A percentile compares a stretch with the other conserved stretches of the same genome.
These are phyloP conservation scores for Eimeria sp. DNA, from an alignment of 169 alveolate species.

Conservation along the genomic window DNA sequence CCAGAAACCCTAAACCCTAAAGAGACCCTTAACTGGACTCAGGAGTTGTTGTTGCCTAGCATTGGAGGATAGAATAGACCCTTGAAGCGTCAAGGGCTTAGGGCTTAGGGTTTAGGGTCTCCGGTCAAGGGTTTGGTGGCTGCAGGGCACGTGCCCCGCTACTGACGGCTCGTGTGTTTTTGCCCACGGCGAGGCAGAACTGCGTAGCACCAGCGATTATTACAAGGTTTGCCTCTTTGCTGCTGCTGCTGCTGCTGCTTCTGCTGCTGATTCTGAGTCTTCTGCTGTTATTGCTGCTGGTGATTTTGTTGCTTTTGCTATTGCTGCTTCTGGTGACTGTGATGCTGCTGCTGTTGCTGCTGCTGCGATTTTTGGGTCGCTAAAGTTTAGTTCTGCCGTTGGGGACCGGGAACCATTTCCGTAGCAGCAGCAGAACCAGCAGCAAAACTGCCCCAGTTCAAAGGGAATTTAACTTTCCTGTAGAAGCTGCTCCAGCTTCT, in stretches of 20 bases:
- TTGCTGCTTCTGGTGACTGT: too few relatives aligned
- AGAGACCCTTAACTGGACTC: too few relatives aligned
- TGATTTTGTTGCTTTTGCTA: too few relatives aligned
- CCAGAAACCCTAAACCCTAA: too few relatives aligned
- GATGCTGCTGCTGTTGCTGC: neutral
- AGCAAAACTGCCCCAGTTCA: too few relatives aligned
- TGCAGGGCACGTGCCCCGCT: slow-evolving; percentile 62
- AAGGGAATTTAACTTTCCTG: neutral
- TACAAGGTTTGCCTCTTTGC: slow-evolving; percentile 57
- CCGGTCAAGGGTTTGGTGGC: slow-evolving; percentile 17
- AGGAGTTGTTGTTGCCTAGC: too few relatives aligned
- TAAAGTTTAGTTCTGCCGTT: neutral
- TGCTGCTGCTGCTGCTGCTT: slow-evolving; percentile 53
- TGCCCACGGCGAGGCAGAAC: slow-evolving; percentile 85
- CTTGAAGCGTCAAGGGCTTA: neutral
- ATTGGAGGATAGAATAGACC: neutral
- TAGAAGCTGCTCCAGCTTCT: neutral
- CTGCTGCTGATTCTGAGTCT: neutral
- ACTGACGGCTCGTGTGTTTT: slow-evolving; percentile 32
- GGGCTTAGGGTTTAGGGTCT: slow-evolving; percentile 60
- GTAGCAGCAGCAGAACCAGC: neutral
- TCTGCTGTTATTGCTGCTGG: too few relatives aligned
- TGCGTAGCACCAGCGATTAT: slow-evolving; percentile 82
- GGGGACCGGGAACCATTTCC: neutral
- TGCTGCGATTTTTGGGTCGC: neutral